These are phyloP conservation scores for Seminavis robusta DNA, from an alignment of 108 stramenopile genomes.

Conservation along the genomic window DNA sequence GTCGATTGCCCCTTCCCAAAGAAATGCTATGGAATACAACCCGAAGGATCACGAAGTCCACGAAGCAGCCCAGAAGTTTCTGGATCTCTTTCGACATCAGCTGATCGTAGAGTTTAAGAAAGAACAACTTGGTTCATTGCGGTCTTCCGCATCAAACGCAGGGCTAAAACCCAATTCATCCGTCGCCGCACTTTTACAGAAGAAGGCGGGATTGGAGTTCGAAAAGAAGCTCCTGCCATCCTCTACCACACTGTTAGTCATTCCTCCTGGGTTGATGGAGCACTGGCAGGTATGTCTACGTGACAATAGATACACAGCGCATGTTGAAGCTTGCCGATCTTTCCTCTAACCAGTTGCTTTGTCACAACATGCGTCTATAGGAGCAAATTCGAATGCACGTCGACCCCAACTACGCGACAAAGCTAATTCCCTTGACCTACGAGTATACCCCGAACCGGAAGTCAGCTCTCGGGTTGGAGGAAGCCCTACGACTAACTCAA, in stretches of 20 bases:
- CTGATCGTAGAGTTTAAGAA: constrained; percentile 44
- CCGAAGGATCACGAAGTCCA: constrained; percentile 57
- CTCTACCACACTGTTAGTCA: constrained; percentile 63
- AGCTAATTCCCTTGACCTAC: constrained; percentile 30
- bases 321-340: too few species aligned
- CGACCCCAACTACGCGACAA: constrained; percentile 42
- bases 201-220: constrained; percentile 30
- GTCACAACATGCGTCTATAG: too few species aligned
- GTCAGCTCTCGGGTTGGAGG: too few species aligned
- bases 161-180: constrained; percentile 34
- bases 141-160: constrained; percentile 38
- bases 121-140: constrained; percentile 38
- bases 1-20: not conserved
- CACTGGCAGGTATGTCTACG: constrained; percentile 82
- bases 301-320: too few species aligned
- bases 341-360: too few species aligned
- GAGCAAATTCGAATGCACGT: constrained; percentile 66
- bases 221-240: constrained; percentile 39
- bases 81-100: constrained; percentile 27
- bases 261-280: constrained; percentile 62
- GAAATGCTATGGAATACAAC: constrained; percentile 88
- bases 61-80: constrained; percentile 56
- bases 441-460: too few species aligned
- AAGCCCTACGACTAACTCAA: too few species aligned
- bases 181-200: constrained; percentile 55